Conservation (phyloP, 2,329 filamentous ascomycete genomes). For the Hypocreales sp. region DNA sequence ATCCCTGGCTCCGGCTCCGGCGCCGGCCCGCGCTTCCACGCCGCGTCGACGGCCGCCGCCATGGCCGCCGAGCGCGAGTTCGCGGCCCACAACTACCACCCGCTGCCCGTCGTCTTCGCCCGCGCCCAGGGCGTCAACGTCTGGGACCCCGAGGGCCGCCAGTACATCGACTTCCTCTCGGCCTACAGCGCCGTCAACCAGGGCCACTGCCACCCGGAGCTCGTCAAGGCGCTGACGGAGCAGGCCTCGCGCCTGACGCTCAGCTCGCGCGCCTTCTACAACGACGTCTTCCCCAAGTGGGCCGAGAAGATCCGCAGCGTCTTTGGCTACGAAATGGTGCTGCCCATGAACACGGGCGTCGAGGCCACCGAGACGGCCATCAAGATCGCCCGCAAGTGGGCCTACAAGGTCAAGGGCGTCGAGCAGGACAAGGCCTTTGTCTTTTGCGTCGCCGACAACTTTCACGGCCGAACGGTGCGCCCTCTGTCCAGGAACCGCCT, state of each 20-base stretch:
- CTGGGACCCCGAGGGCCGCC: slow-evolving; percentile 91
- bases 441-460: slow-evolving; percentile 79
- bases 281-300: slow-evolving; percentile 94
- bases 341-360: slow-evolving; percentile 96
- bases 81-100: slow-evolving; percentile 98
- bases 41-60: slow-evolving; percentile 62
- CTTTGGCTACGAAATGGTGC: slow-evolving; percentile 93
- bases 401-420: slow-evolving; percentile 90
- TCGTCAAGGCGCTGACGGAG: slow-evolving; percentile 77
- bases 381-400: slow-evolving; percentile 96
- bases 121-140: slow-evolving; percentile 73
- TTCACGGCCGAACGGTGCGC: slow-evolving; percentile 84
- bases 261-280: slow-evolving; percentile 91
- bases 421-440: slow-evolving; percentile 70
- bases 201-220: slow-evolving; percentile 92
- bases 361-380: slow-evolving; percentile 93
- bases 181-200: slow-evolving; percentile 98
- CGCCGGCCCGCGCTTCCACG: slow-evolving; percentile 42
- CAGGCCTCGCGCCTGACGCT: slow-evolving; percentile 83
- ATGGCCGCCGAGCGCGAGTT: slow-evolving; percentile 69
- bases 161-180: slow-evolving; percentile 96
- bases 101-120: slow-evolving; percentile 84
- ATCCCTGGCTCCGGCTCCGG: slow-evolving; percentile 5
- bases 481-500: slow-evolving; percentile 1
- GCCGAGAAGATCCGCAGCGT: slow-evolving; percentile 79